These are phyloP conservation scores for Talaromyces sp. DNA, from an alignment of 2,329 filamentous ascomycete genomes.

Conservation along the genomic window DNA sequence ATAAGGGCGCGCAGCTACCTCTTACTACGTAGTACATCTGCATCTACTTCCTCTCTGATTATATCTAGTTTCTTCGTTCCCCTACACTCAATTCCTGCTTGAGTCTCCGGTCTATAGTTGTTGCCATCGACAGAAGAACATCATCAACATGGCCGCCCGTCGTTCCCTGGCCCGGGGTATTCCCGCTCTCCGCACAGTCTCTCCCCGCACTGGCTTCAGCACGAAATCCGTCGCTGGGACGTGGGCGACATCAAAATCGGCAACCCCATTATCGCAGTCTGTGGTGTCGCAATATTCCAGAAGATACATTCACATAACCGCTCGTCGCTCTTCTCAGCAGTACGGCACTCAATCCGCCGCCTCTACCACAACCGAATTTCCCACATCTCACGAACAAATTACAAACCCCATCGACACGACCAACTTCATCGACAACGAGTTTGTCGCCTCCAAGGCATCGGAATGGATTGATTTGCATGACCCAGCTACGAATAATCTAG, in stretches of 20 bases:
- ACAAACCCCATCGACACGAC: conserved; percentile 56
- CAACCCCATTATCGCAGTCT: background rate
- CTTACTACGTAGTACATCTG: background rate
- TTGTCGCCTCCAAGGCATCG: conserved; percentile 57
- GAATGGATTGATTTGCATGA: conserved; percentile 66
- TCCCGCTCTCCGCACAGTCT: conserved; percentile 39
- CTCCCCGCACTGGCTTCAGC: conserved; percentile 37
- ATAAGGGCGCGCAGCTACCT: background rate
- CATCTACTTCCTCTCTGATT: background rate
- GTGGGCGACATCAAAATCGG: background rate
- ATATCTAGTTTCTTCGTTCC: background rate
- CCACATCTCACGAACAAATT: conserved; percentile 57
- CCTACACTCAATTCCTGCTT: too few relatives aligned
- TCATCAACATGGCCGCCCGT: conserved; percentile 38
- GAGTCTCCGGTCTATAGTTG: background rate
- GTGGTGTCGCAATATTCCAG: background rate
- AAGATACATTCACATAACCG: conserved; percentile 53
- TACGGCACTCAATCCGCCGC: conserved; percentile 52
- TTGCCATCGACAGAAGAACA: background rate
- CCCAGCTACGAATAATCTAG: conserved; percentile 65
- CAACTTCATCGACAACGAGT: conserved; percentile 65
- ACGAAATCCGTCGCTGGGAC: conserved; percentile 26
- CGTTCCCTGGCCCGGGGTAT: conserved; percentile 38
- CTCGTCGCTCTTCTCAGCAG: conserved; percentile 46
- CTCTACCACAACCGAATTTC: conserved; percentile 54